Evolutionary conservation across 2,329 filamentous ascomycete genomes (phyloP).

Genomic region (Talaromyces islandicus): DNA sequence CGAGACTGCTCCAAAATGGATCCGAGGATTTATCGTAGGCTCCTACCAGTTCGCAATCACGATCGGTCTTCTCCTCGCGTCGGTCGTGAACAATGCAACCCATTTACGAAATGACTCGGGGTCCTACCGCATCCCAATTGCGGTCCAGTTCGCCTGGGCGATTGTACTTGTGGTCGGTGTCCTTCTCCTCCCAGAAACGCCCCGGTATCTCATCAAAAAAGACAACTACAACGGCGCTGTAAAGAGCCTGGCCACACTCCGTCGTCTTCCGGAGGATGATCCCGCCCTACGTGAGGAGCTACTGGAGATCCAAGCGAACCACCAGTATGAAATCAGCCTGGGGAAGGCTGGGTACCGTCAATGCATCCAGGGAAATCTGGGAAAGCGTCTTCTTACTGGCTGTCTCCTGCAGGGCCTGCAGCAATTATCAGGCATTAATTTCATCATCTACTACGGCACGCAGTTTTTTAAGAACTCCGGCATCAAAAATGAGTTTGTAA

Average conservation of each 20-base stretch:
- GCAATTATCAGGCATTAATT: slow-evolving; percentile 38
- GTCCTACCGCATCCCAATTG: slow-evolving; percentile 59
- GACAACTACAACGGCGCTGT: slow-evolving; percentile 17
- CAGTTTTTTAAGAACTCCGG: slow-evolving; percentile 36
- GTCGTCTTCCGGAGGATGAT: slow-evolving; percentile 33
- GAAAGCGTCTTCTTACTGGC: slow-evolving; percentile 34
- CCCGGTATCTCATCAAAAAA: slow-evolving; percentile 22
- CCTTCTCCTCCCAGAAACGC: slow-evolving; percentile 23
- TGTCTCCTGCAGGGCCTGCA: slow-evolving; percentile 34
- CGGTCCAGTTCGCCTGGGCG: slow-evolving; percentile 42
- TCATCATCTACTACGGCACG: slow-evolving; percentile 39
- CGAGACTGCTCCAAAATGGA: slow-evolving; percentile 67
- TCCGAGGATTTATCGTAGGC: slow-evolving; percentile 64
- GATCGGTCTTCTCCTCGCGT: slow-evolving; percentile 61
- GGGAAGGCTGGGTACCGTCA: slow-evolving; percentile 32
- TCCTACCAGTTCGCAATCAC: slow-evolving; percentile 67
- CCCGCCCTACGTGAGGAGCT: slow-evolving; percentile 30
- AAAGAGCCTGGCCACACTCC: slow-evolving; percentile 30
- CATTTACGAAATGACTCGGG: slow-evolving; percentile 48
- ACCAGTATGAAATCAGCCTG: slow-evolving; percentile 66
- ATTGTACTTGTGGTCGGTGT: slow-evolving; percentile 19
- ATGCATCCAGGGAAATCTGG: slow-evolving; percentile 27
- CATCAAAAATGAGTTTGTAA: slow-evolving; percentile 40
- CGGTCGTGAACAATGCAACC: slow-evolving; percentile 61
- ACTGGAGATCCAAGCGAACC: slow-evolving; percentile 37